phyloP scores from a whole-genome alignment of 2,329 filamentous ascomycete species.

The Sporothrix humicola region DNA sequence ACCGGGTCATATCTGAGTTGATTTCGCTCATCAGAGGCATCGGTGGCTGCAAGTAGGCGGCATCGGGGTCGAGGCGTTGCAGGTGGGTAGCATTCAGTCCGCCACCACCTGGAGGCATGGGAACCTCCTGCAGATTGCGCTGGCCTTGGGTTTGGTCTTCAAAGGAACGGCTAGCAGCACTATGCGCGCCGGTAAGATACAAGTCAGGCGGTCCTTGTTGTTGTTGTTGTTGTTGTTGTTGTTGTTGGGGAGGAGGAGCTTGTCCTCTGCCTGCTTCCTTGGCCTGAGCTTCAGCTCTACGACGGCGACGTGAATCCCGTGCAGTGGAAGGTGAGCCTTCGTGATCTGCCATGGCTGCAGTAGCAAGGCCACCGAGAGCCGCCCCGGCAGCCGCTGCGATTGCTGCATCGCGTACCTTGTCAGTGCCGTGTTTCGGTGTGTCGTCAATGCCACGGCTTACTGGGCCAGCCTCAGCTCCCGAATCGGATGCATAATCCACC shows the following conservation, averaged over 20 bases:
- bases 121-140: background rate
- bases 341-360: conserved; percentile 46
- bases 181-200: conserved; percentile 34
- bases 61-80: conserved; percentile 55
- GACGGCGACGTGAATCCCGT: conserved; percentile 58
- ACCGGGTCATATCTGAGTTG: conserved; percentile 85
- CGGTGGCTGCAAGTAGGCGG: conserved; percentile 63
- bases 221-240: conserved; percentile 52
- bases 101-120: conserved; percentile 5
- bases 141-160: conserved; percentile 19
- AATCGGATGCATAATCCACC: conserved; percentile 50
- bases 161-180: conserved; percentile 29
- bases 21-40: conserved; percentile 90
- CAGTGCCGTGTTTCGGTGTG: conserved; percentile 54
- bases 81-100: conserved; percentile 52
- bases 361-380: conserved; percentile 48
- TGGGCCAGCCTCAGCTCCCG: conserved; percentile 41
- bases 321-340: conserved; percentile 55
- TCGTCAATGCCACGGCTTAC: conserved; percentile 44
- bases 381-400: conserved; percentile 54
- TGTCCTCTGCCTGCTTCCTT: conserved; percentile 42
- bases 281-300: conserved; percentile 58
- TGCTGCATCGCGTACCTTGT: conserved; percentile 53
- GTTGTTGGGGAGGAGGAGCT: conserved; percentile 37
- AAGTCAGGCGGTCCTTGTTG: conserved; percentile 48